phyloP scores from a whole-genome alignment of 1,284 basidiomycete species.

The Ustilago tritici region DNA sequence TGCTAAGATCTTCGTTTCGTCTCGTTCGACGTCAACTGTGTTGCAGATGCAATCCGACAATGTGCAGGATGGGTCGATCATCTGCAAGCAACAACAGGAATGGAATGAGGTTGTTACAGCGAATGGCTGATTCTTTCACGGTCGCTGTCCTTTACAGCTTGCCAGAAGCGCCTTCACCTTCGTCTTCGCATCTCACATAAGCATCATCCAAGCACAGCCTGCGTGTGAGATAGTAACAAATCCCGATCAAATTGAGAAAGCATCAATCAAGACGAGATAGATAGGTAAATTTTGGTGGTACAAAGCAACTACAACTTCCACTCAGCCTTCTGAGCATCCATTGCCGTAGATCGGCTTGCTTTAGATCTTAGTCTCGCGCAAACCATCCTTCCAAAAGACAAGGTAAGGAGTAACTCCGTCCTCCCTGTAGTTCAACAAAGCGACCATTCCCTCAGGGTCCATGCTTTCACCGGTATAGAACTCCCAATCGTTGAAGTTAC shows the following conservation, averaged over 20 bases:
- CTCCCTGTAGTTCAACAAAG: constrained; percentile 72
- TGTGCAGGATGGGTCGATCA: too few relatives aligned
- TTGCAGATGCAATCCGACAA: too few relatives aligned
- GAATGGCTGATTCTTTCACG: too few relatives aligned
- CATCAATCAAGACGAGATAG: neutral
- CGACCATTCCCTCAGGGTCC: constrained; percentile 71
- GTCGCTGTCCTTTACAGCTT: too few relatives aligned
- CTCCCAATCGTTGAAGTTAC: constrained; percentile 90
- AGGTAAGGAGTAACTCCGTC: constrained; percentile 78
- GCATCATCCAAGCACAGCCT: too few relatives aligned
- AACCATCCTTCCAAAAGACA: constrained; percentile 69
- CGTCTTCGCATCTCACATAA: too few relatives aligned
- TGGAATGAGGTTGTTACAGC: too few relatives aligned
- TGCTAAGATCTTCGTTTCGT: too few relatives aligned
- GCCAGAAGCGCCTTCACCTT: too few relatives aligned
- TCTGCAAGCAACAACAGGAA: too few relatives aligned
- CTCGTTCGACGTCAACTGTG: too few relatives aligned
- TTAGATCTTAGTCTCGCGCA: constrained; percentile 69
- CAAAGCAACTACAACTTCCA: neutral
- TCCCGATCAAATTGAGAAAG: neutral
- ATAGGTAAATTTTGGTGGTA: constrained; percentile 4
- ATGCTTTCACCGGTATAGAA: constrained; percentile 84
- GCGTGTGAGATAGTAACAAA: neutral
- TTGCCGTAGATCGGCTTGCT: neutral
- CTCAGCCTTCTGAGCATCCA: neutral